These are phyloP conservation scores for Lactarius hatsudake DNA, from an alignment of 768 basidiomycete genomes.

Conservation along the genomic window DNA sequence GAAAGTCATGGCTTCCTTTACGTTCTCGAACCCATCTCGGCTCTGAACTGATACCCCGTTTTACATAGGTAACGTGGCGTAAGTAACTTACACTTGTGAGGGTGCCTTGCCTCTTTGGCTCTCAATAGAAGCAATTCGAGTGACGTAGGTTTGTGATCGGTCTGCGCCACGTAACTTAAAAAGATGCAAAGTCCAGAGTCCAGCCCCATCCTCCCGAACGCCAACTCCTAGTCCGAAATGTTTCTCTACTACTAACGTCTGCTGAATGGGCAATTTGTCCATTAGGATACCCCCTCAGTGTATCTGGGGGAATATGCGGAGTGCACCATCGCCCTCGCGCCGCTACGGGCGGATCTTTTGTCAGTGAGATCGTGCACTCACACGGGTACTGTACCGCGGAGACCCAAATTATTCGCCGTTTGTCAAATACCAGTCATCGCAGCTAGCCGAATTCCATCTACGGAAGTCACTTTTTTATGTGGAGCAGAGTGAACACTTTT, in stretches of 20 bases:
- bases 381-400: neutral
- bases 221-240: neutral
- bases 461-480: neutral
- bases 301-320: neutral
- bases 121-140: neutral
- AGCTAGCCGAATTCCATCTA: neutral
- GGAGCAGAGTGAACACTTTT: neutral
- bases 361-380: neutral
- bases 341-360: neutral
- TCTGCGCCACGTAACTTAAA: neutral
- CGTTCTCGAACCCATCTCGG: slow-evolving; percentile 1
- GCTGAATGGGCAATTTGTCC: neutral
- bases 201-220: neutral
- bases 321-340: neutral
- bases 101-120: neutral
- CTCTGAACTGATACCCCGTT: neutral
- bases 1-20: slow-evolving; percentile 9
- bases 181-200: neutral
- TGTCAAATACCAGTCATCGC: neutral
- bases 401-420: neutral
- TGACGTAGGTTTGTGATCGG: neutral
- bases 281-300: neutral
- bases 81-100: neutral
- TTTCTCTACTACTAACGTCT: neutral
- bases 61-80: neutral